Conservation (phyloP, 441 rosid species). For the Adansonia rubrostipa region DNA sequence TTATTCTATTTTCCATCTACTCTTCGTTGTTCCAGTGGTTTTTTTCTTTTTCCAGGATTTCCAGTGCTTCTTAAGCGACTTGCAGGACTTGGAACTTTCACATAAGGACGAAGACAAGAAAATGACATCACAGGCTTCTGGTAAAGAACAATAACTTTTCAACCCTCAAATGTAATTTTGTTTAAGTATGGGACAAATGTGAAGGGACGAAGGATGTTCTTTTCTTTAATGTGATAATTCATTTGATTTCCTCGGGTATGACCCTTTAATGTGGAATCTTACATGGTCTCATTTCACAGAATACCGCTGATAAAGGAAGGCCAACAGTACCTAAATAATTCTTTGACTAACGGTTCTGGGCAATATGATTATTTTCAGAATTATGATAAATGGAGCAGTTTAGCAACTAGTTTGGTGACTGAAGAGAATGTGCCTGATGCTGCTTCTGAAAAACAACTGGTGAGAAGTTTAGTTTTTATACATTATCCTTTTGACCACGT, state of each 20-base stretch:
- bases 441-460: slow-evolving; percentile 86
- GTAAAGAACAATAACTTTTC: slow-evolving; percentile 36
- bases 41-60: slow-evolving; percentile 56
- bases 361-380: slow-evolving; percentile 45
- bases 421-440: slow-evolving; percentile 65
- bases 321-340: slow-evolving; percentile 29
- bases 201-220: background rate
- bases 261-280: slow-evolving; percentile 10
- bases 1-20: background rate
- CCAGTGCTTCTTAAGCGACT: slow-evolving; percentile 89
- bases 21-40: background rate
- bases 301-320: slow-evolving; percentile 36
- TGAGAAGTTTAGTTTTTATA: slow-evolving; percentile 29
- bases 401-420: slow-evolving; percentile 45
- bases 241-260: background rate
- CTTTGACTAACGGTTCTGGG: slow-evolving; percentile 30
- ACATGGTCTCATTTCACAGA: slow-evolving; percentile 32
- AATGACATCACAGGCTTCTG: slow-evolving; percentile 49
- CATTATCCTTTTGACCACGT: slow-evolving; percentile 1
- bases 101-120: slow-evolving; percentile 67
- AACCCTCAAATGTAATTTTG: background rate
- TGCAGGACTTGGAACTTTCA: slow-evolving; percentile 95
- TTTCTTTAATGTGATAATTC: background rate
- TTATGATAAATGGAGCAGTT: slow-evolving; percentile 42
- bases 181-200: background rate